These are phyloP conservation scores for Eucalyptus marginata DNA, from an alignment of 345 rosid genomes.

Conservation along the genomic window DNA sequence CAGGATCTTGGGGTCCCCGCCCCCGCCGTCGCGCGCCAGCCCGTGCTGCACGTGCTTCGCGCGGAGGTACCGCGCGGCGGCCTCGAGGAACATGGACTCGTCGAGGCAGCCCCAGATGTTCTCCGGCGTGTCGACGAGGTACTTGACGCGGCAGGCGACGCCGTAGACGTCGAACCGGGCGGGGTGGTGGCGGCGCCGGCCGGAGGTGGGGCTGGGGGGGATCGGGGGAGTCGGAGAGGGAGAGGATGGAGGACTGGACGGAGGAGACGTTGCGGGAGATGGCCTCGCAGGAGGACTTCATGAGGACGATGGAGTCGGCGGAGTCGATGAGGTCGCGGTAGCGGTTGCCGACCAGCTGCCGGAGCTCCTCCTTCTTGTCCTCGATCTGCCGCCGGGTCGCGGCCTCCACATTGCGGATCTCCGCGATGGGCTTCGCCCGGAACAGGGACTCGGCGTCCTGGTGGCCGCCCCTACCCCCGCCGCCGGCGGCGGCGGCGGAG, in stretches of 20 bases:
- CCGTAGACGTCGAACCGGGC: slow-evolving; percentile 44
- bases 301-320: slow-evolving; percentile 79
- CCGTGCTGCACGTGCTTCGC: slow-evolving; percentile 69
- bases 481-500: slow-evolving; percentile 4
- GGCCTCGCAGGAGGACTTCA: slow-evolving; percentile 75
- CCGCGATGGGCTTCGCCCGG: slow-evolving; percentile 60
- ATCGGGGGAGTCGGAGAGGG: slow-evolving; percentile 59
- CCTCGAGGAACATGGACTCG: slow-evolving; percentile 82
- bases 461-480: slow-evolving; percentile 26
- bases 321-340: slow-evolving; percentile 95
- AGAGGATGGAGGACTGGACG: slow-evolving; percentile 41
- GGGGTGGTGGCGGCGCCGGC: not conserved
- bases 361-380: slow-evolving; percentile 91
- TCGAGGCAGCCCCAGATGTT: slow-evolving; percentile 95
- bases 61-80: slow-evolving; percentile 70
- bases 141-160: slow-evolving; percentile 83
- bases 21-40: slow-evolving; percentile 10
- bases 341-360: slow-evolving; percentile 79
- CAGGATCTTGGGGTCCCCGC: slow-evolving; percentile 30
- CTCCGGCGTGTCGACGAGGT: slow-evolving; percentile 88
- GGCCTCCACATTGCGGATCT: slow-evolving; percentile 73
- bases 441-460: slow-evolving; percentile 84
- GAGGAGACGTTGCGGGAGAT: slow-evolving; percentile 62
- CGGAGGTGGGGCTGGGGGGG: not conserved
- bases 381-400: slow-evolving; percentile 68